Conservation (phyloP, 2,329 filamentous ascomycete genomes). For the Waltergamsia citrina region DNA sequence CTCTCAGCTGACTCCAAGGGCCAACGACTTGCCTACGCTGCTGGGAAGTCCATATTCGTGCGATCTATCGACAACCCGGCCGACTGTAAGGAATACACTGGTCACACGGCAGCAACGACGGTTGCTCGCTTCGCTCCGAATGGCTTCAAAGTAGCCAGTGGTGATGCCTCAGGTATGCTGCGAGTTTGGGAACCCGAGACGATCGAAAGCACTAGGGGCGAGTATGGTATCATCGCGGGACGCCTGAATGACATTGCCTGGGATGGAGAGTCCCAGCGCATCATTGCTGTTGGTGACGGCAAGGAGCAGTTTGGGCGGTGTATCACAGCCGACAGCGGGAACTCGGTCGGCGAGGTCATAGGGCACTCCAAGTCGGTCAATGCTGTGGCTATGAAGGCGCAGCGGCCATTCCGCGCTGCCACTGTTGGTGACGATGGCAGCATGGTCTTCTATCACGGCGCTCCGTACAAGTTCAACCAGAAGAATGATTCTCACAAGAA, state of each 20-base stretch:
- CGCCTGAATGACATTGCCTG: constrained; percentile 94
- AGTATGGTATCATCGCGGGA: constrained; percentile 90
- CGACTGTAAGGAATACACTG: constrained; percentile 79
- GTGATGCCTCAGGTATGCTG: constrained; percentile 76
- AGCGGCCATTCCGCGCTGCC: constrained; percentile 82
- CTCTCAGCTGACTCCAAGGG: constrained; percentile 84
- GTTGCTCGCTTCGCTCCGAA: constrained; percentile 91
- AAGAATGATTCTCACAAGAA: constrained; percentile 75
- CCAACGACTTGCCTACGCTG: constrained; percentile 85
- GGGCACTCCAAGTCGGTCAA: constrained; percentile 91
- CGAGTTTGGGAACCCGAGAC: constrained; percentile 90
- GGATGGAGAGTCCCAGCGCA: constrained; percentile 93
- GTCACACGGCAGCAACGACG: constrained; percentile 80
- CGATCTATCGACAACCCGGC: constrained; percentile 88
- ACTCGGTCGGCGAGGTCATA: constrained; percentile 87
- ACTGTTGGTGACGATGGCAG: constrained; percentile 86
- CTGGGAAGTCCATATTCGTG: constrained; percentile 93
- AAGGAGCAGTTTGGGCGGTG: constrained; percentile 90
- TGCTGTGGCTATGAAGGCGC: constrained; percentile 78
- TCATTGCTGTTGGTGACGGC: constrained; percentile 93
- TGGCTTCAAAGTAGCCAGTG: constrained; percentile 89
- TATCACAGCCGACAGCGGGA: constrained; percentile 91
- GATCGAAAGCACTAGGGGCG: constrained; percentile 77
- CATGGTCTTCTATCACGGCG: constrained; percentile 86
- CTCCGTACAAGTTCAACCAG: constrained; percentile 92